Conservation (phyloP, 2,329 filamentous ascomycete genomes). For the Simplicillium sp. region DNA sequence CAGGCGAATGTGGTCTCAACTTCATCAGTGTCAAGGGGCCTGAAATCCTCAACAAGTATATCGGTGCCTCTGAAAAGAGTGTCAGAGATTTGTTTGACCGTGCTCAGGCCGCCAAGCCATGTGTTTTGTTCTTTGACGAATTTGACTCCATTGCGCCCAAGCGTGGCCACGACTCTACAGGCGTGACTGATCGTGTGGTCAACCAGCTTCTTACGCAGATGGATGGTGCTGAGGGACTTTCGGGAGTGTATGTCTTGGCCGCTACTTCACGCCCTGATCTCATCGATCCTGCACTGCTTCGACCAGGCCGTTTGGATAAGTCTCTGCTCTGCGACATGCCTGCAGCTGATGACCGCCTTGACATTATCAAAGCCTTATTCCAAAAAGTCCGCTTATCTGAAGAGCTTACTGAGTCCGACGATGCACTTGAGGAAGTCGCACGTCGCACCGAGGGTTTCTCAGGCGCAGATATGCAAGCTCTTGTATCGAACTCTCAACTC, state of each 20-base stretch:
- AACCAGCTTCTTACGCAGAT: constrained; percentile 98
- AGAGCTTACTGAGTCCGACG: constrained; percentile 48
- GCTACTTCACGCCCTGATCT: constrained; percentile 89
- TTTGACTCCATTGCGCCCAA: constrained; percentile 98
- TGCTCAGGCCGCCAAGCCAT: constrained; percentile 81
- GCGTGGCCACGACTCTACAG: constrained; percentile 90
- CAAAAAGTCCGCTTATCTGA: constrained; percentile 67
- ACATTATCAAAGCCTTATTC: constrained; percentile 81
- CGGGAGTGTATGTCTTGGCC: constrained; percentile 91
- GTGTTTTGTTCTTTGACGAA: constrained; percentile 96
- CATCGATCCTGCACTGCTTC: constrained; percentile 86
- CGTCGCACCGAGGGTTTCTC: constrained; percentile 79
- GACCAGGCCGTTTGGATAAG: constrained; percentile 90
- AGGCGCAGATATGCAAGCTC: constrained; percentile 86
- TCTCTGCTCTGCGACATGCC: constrained; percentile 88
- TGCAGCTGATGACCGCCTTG: constrained; percentile 65
- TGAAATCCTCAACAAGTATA: constrained; percentile 98
- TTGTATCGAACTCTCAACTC: constrained; percentile 92
- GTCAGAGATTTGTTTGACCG: constrained; percentile 93
- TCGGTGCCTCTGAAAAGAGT: constrained; percentile 92
- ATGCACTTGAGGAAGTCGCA: constrained; percentile 64
- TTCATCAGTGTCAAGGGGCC: constrained; percentile 98
- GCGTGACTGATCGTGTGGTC: constrained; percentile 96
- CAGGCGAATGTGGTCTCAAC: constrained; percentile 93
- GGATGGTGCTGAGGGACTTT: constrained; percentile 93